Conservation (phyloP, 768 basidiomycete genomes). For the Pleurotus giganteus region DNA sequence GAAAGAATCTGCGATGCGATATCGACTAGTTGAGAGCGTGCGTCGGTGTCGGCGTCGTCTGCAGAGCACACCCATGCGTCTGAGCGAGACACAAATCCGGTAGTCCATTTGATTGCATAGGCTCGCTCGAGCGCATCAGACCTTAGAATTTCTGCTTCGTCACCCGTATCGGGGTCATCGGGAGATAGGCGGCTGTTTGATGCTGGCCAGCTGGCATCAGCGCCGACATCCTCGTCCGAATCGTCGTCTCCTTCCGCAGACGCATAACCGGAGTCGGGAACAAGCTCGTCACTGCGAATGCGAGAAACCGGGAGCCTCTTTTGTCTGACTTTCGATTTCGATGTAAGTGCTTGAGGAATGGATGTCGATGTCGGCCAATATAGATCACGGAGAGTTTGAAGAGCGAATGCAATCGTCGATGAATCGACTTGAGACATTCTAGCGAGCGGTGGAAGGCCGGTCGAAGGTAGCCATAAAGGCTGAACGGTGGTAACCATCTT, state of each 20-base stretch:
- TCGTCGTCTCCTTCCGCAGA: conserved; percentile 66
- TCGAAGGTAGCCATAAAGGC: conserved; percentile 36
- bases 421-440: conserved; percentile 34
- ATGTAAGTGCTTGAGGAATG: conserved; percentile 24
- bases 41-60: conserved; percentile 33
- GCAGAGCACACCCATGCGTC: conserved; percentile 43
- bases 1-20: conserved; percentile 58
- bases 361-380: conserved; percentile 45
- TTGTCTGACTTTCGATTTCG: conserved; percentile 25
- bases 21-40: conserved; percentile 47
- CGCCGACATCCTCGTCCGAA: conserved; percentile 22
- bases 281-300: conserved; percentile 36
- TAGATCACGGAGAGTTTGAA: conserved; percentile 44
- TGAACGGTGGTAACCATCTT: conserved; percentile 12
- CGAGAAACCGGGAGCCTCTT: conserved; percentile 17
- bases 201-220: conserved; percentile 9
- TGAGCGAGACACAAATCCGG: conserved; percentile 61
- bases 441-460: conserved; percentile 57
- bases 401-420: conserved; percentile 33
- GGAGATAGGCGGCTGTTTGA: conserved; percentile 7
- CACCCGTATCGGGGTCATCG: conserved; percentile 22
- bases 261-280: conserved; percentile 78
- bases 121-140: conserved; percentile 65
- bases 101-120: conserved; percentile 74
- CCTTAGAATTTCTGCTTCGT: conserved; percentile 45